Conservation (phyloP, 208 protist species). For the Angomonas desouzai region DNA sequence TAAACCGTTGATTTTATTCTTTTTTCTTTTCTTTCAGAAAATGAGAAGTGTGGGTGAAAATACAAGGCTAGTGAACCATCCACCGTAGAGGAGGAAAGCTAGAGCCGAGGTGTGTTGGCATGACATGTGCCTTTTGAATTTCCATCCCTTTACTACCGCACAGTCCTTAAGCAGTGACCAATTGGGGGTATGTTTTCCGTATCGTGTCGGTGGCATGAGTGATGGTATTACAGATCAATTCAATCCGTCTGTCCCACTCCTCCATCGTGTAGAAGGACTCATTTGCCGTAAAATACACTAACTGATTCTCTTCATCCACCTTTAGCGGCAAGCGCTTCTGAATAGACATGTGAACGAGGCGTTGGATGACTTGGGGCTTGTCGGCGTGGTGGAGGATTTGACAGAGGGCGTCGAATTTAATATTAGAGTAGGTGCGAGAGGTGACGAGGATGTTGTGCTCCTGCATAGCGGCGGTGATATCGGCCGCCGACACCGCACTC, state of each 20-base stretch:
- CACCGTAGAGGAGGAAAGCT: too few species aligned
- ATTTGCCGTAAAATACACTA: slow-evolving; percentile 27
- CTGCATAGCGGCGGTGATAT: slow-evolving; percentile 40
- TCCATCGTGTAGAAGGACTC: slow-evolving; percentile 22
- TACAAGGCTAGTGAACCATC: too few species aligned
- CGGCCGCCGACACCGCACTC: slow-evolving; percentile 12
- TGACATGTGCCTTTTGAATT: too few species aligned
- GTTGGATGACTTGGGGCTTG: slow-evolving; percentile 57
- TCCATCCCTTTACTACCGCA: too few species aligned
- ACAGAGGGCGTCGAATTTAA: slow-evolving; percentile 87
- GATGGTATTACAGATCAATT: slow-evolving; percentile 32
- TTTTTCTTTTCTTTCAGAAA: too few species aligned
- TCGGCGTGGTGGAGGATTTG: slow-evolving; percentile 68
- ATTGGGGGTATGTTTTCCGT: slow-evolving; percentile 21
- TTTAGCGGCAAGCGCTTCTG: slow-evolving; percentile 67
- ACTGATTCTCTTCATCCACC: slow-evolving; percentile 33
- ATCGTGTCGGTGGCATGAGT: slow-evolving; percentile 29
- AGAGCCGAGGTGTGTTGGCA: too few species aligned
- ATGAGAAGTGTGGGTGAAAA: too few species aligned
- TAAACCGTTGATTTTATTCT: too few species aligned
- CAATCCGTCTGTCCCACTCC: slow-evolving; percentile 32
- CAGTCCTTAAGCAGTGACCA: too few species aligned
- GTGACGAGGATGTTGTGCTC: slow-evolving; percentile 93
- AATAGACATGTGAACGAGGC: slow-evolving; percentile 87
- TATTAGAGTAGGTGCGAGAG: slow-evolving; percentile 92